Evolutionary conservation across 495 filamentous ascomycete species (phyloP).

Genomic region (Annulohypoxylon bovei): DNA sequence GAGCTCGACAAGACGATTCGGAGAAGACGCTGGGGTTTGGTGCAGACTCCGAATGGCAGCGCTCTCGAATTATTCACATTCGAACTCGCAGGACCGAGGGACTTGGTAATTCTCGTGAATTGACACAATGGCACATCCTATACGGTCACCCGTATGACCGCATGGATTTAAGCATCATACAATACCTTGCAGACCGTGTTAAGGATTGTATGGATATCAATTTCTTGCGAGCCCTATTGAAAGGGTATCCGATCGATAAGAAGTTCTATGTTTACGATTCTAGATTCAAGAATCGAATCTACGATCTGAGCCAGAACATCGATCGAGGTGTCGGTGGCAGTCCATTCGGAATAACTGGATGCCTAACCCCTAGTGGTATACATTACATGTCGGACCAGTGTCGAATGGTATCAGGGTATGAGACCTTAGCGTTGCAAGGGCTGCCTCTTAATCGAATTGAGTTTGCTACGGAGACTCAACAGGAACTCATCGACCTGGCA

Average conservation of each 20-base stretch:
- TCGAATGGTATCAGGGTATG: slow-evolving; percentile 70
- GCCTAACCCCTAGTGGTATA: slow-evolving; percentile 75
- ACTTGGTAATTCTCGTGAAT: slow-evolving; percentile 63
- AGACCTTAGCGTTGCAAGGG: slow-evolving; percentile 76
- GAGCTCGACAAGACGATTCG: slow-evolving; percentile 55
- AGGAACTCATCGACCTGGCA: slow-evolving; percentile 75
- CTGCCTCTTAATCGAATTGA: slow-evolving; percentile 70
- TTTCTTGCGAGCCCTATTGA: slow-evolving; percentile 54
- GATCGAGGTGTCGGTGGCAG: slow-evolving; percentile 58
- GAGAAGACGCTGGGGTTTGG: slow-evolving; percentile 39
- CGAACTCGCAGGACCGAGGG: slow-evolving; percentile 55
- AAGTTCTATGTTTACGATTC: slow-evolving; percentile 58
- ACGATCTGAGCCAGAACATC: slow-evolving; percentile 80
- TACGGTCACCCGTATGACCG: slow-evolving; percentile 67
- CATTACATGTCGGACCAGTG: slow-evolving; percentile 70
- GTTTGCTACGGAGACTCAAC: slow-evolving; percentile 70
- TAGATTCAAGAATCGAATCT: slow-evolving; percentile 69
- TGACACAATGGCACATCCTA: slow-evolving; percentile 66
- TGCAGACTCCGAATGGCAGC: slow-evolving; percentile 62
- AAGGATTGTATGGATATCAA: slow-evolving; percentile 75
- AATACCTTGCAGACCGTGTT: slow-evolving; percentile 61
- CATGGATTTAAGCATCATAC: slow-evolving; percentile 50
- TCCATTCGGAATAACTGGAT: slow-evolving; percentile 69
- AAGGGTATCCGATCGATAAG: background rate
- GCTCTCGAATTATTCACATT: slow-evolving; percentile 66